Percentiles rank a stretch among this genome's conserved stretches.
Conservation (phyloP, 2,329 filamentous ascomycete genomes). For the Sarocladium oryzae region DNA sequence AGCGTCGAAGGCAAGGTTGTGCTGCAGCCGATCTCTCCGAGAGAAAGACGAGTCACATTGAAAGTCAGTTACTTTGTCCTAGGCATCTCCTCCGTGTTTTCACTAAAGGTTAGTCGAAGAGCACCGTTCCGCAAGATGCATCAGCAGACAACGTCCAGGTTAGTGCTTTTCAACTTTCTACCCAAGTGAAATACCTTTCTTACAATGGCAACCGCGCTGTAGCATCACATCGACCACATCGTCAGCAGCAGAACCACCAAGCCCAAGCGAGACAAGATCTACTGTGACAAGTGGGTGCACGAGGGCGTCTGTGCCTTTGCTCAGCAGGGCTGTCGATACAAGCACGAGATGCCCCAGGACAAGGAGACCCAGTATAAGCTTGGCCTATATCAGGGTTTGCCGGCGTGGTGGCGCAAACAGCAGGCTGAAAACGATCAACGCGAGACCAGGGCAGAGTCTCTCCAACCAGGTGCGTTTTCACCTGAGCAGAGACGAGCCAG, state of each 20-base stretch:
- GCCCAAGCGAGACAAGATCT: conserved; percentile 56
- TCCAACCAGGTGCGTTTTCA: too few species aligned
- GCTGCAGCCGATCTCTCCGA: conserved; percentile 26
- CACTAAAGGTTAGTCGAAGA: too few species aligned
- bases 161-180: conserved; percentile 13
- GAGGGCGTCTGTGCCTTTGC: conserved; percentile 78
- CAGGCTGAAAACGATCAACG: conserved; percentile 33
- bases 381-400: conserved; percentile 63
- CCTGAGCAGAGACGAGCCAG: background rate
- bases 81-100: too few species aligned
- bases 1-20: conserved; percentile 37
- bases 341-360: conserved; percentile 81
- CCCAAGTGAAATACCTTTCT: background rate
- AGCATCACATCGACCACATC: conserved; percentile 30
- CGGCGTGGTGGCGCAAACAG: conserved; percentile 52
- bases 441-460: background rate
- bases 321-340: conserved; percentile 81
- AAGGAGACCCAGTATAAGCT: conserved; percentile 58
- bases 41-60: conserved; percentile 26
- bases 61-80: conserved; percentile 29
- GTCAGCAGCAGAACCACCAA: conserved; percentile 13
- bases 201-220: background rate
- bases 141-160: conserved; percentile 26
- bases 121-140: background rate
- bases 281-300: conserved; percentile 86